Conservation (phyloP, 2,329 filamentous ascomycete genomes). For the Aspergillus sclerotialis region DNA sequence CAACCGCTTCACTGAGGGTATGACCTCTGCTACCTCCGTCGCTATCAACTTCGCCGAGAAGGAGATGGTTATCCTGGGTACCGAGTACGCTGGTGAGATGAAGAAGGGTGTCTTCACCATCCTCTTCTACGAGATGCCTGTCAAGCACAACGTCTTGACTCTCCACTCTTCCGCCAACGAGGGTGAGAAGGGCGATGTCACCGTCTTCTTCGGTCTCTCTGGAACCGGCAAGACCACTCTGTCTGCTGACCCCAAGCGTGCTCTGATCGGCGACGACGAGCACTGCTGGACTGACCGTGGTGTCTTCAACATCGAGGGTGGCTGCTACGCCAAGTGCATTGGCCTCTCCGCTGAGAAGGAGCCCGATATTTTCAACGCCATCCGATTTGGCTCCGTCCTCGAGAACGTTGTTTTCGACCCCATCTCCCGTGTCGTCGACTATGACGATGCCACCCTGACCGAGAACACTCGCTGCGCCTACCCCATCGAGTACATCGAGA, state of each 20-base stretch:
- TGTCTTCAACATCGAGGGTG: constrained; percentile 99
- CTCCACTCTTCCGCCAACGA: constrained; percentile 98
- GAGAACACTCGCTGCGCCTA: constrained; percentile 99
- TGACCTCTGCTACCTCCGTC: constrained; percentile 97
- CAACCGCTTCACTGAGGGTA: constrained; percentile 95
- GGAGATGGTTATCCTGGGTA: constrained; percentile 99
- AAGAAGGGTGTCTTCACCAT: constrained; percentile 99
- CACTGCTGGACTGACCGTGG: constrained; percentile 98
- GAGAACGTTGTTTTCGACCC: constrained; percentile 99
- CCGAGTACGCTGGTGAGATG: constrained; percentile 96
- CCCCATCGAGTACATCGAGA: constrained; percentile 97
- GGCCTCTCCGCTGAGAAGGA: constrained; percentile 98
- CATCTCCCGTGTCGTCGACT: constrained; percentile 81
- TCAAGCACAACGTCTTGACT: constrained; percentile 98
- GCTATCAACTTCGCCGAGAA: constrained; percentile 99
- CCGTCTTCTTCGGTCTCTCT: constrained; percentile 97
- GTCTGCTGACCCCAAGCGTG: constrained; percentile 92
- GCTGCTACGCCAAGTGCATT: constrained; percentile 98
- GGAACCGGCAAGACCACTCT: constrained; percentile 98
- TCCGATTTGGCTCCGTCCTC: constrained; percentile 92
- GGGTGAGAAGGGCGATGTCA: constrained; percentile 89
- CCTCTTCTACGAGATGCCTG: constrained; percentile 99
- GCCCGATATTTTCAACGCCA: constrained; percentile 93
- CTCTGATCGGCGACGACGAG: constrained; percentile 96
- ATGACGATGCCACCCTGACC: constrained; percentile 88